These are phyloP conservation scores for Calophaca sinica DNA, from an alignment of 306 rosid species.

Conservation along the genomic window DNA sequence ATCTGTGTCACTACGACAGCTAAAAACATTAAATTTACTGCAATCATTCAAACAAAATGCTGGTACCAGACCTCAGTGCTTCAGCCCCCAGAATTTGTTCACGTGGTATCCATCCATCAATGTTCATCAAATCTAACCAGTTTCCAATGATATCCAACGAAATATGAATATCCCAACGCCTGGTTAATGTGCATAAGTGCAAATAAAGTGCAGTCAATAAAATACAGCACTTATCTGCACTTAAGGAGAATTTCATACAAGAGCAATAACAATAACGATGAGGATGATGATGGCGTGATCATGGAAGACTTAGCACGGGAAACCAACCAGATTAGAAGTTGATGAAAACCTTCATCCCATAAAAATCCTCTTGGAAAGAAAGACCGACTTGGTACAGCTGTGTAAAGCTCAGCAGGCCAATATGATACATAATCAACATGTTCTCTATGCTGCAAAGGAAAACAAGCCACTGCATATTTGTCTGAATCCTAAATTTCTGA, in stretches of 20 bases:
- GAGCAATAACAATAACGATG: slow-evolving; percentile 23
- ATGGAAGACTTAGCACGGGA: slow-evolving; percentile 33
- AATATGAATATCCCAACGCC: slow-evolving; percentile 95
- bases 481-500: slow-evolving; percentile 44
- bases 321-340: slow-evolving; percentile 85
- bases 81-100: slow-evolving; percentile 97
- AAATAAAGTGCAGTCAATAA: slow-evolving; percentile 17
- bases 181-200: slow-evolving; percentile 50
- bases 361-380: slow-evolving; percentile 97
- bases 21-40: slow-evolving; percentile 12
- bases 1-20: slow-evolving; percentile 42
- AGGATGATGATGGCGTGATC: slow-evolving; percentile 7
- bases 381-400: slow-evolving; percentile 96
- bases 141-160: slow-evolving; percentile 89
- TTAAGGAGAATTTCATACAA: slow-evolving; percentile 35
- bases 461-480: slow-evolving; percentile 45
- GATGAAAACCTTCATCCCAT: slow-evolving; percentile 99
- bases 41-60: slow-evolving; percentile 46
- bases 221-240: slow-evolving; percentile 22
- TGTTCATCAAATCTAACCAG: slow-evolving; percentile 93
- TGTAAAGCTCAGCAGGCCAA: slow-evolving; percentile 97
- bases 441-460: slow-evolving; percentile 66
- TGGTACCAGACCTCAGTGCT: slow-evolving; percentile 76
- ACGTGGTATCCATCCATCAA: slow-evolving; percentile 99
- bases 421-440: slow-evolving; percentile 63